Evolutionary conservation across 352 stramenopile species (phyloP), one percentile per base, ranked within the genome.

Genomic region (Phytophthora uliginosa): DNA sequence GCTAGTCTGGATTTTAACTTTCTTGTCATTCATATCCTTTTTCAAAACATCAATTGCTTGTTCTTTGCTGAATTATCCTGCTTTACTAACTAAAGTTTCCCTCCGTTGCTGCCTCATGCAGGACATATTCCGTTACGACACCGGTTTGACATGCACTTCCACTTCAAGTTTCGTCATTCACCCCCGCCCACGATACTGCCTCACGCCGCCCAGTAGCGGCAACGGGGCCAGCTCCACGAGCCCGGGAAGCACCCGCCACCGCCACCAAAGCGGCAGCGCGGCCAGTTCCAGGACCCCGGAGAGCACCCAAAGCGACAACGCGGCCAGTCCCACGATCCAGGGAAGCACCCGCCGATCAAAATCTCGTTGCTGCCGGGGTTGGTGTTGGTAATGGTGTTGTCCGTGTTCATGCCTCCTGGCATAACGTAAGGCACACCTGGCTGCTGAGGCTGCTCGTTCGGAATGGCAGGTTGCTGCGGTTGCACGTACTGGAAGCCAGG

Each of bases 171-270:
- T 17, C 45, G 45, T 4, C 45, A 26, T 52, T 26, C 12, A 26
- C 47, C 10, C 47, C 20, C 42, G 17, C n/a, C 18, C 9, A 18
- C n/a, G 42, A 51, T 18, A 47, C 38, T n/a, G 38, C 38, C 12
- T 47, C 42, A 51, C 18, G 18, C 20, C 17, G 38, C 22, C 47
- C 51, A 63, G 24, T 53, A 73, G 24, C 69, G 69, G 18, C 69
- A 76, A 63, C 63, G 63, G 15, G 69, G 69, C 69, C 69, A 76
- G n/a, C 66, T 67, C 62, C 47, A 72, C 17, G 62, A 71, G 17
- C 69, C 69, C 5, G 63, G 69, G 10, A 68, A 58, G 18, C 22
- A 28, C 24, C 61, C 51, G 13, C 61, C 61, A 13, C 53, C 38
- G 13, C 42, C 42, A 20, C 28, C 28, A 31, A 48, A 73, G 24